Conservation (phyloP, 192 early-diverging fungal genomes). For the Umbelopsis sp. region DNA sequence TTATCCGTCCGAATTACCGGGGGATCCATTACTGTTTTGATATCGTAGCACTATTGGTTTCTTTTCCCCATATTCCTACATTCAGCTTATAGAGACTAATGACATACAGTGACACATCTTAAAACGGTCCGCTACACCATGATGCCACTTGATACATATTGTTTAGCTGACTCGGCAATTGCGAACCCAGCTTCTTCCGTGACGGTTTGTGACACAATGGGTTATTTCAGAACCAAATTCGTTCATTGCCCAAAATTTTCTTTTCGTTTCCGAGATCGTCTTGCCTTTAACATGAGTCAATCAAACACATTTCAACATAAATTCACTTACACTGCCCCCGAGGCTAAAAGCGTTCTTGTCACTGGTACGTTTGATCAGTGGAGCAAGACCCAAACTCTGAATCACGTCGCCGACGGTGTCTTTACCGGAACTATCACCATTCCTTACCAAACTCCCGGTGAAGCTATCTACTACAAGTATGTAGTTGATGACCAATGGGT, state of each 20-base stretch:
- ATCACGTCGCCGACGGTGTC: background rate
- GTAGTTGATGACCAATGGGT: constrained; percentile 9
- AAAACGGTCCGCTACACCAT: too few species aligned
- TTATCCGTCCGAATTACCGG: too few species aligned
- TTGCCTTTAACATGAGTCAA: constrained; percentile 13
- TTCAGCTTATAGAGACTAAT: too few species aligned
- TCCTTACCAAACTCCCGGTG: background rate
- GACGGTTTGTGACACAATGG: background rate
- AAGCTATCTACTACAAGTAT: constrained; percentile 12
- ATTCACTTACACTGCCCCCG: constrained; percentile 13
- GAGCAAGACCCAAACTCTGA: constrained; percentile 11
- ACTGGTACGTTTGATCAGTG: constrained; percentile 16
- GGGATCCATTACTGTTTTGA: too few species aligned
- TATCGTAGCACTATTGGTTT: too few species aligned
- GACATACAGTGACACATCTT: too few species aligned
- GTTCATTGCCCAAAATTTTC: constrained; percentile 10
- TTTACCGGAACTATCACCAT: background rate
- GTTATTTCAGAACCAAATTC: background rate
- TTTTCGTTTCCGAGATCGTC: constrained; percentile 6
- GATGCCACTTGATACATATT: too few species aligned
- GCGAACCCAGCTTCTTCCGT: background rate
- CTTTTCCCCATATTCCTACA: too few species aligned
- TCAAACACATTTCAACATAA: background rate
- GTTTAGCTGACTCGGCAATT: too few species aligned
- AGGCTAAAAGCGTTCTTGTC: constrained; percentile 6